These are phyloP conservation scores for Trichopus zeylanicus DNA, from an alignment of 116 monocot species.

Conservation along the genomic window DNA sequence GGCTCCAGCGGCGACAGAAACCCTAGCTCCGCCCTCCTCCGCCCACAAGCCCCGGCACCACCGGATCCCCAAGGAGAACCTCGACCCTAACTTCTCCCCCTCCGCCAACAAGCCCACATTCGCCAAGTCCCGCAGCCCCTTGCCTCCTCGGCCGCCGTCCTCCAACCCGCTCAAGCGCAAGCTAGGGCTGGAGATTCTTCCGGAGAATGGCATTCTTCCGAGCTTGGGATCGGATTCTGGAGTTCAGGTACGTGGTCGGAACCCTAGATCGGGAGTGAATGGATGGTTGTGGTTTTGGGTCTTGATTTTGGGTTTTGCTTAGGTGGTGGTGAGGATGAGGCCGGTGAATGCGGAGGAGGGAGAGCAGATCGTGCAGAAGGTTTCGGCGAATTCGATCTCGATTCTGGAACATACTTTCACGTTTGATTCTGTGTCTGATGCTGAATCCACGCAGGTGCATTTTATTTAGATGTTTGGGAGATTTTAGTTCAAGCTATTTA, in stretches of 20 bases:
- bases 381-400: slow-evolving; percentile 41
- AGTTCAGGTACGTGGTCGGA: slow-evolving; percentile 33
- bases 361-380: slow-evolving; percentile 50
- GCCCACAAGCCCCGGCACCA: slow-evolving; percentile 15
- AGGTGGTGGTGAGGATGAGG: slow-evolving; percentile 83
- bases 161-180: slow-evolving; percentile 45
- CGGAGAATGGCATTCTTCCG: slow-evolving; percentile 11
- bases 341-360: slow-evolving; percentile 52
- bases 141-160: slow-evolving; percentile 31
- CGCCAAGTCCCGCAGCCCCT: slow-evolving; percentile 16
- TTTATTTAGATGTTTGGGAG: neutral
- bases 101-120: slow-evolving; percentile 13
- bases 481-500: neutral
- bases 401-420: slow-evolving; percentile 74
- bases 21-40: slow-evolving; percentile 10
- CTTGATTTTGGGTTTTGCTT: neutral
- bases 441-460: slow-evolving; percentile 60
- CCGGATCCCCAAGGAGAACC: slow-evolving; percentile 36
- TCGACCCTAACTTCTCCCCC: slow-evolving; percentile 26
- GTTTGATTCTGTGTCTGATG: slow-evolving; percentile 75
- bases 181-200: slow-evolving; percentile 28
- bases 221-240: slow-evolving; percentile 26
- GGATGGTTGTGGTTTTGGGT: neutral
- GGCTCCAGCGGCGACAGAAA: slow-evolving; percentile 8
- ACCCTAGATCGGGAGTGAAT: neutral